Percentiles rank a stretch among this genome's conserved stretches.
These are phyloP conservation scores for Metschnikowia peoriensis DNA, from an alignment of 805 yeast species.

Conservation along the genomic window DNA sequence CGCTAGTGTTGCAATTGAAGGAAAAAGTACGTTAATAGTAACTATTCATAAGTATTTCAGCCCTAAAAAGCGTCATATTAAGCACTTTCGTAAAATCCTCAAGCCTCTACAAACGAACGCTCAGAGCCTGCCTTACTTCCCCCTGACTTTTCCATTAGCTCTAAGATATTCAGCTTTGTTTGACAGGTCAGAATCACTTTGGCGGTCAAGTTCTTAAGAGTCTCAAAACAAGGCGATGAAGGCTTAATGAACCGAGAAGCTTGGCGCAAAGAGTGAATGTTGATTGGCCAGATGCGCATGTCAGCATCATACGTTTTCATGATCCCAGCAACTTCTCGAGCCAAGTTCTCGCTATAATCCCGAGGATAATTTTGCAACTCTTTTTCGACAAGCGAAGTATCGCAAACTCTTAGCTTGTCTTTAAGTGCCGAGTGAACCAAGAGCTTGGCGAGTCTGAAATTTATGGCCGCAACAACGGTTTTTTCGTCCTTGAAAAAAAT, in stretches of 20 bases:
- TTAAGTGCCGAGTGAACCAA: slow-evolving; percentile 26
- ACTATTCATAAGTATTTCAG: too few species aligned
- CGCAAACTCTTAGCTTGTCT: slow-evolving; percentile 7
- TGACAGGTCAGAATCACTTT: slow-evolving; percentile 16
- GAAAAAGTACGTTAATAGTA: slow-evolving; percentile 20
- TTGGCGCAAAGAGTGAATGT: slow-evolving; percentile 32
- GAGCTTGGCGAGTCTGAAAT: slow-evolving; percentile 30
- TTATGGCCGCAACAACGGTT: slow-evolving; percentile 32
- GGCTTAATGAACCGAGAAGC: slow-evolving; percentile 16
- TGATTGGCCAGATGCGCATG: slow-evolving; percentile 33
- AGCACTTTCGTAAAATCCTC: not conserved
- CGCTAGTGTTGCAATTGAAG: slow-evolving; percentile 37
- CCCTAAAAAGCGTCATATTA: too few species aligned
- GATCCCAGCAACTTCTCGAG: slow-evolving; percentile 39
- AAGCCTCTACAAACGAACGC: not conserved
- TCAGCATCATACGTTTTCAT: slow-evolving; percentile 37
- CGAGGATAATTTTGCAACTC: slow-evolving; percentile 26
- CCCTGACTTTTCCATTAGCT: not conserved
- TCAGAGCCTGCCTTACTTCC: not conserved
- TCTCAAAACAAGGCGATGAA: slow-evolving; percentile 12
- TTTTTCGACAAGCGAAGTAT: slow-evolving; percentile 19
- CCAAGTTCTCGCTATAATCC: slow-evolving; percentile 25
- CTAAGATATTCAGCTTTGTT: slow-evolving; percentile 15
- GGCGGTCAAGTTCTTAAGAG: slow-evolving; percentile 14
- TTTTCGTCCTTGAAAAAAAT: slow-evolving; percentile 36